phyloP scores from a whole-genome alignment of 495 filamentous ascomycete species.

The Clohesyomyces aquaticus region DNA sequence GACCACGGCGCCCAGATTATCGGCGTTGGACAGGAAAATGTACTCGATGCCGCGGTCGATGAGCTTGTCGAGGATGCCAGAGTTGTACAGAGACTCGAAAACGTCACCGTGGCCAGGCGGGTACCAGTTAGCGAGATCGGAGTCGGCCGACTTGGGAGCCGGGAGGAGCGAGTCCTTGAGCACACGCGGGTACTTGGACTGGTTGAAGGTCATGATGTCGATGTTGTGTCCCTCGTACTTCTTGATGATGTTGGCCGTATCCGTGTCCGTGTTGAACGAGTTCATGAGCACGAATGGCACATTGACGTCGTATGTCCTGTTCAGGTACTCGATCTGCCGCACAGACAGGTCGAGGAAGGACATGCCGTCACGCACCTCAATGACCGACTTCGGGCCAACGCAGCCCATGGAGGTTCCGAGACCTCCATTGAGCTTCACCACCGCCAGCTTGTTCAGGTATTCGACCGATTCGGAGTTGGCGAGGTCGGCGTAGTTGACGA shows the following conservation, averaged over 20 bases:
- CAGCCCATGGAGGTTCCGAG: conserved; percentile 99
- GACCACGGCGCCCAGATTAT: conserved; percentile 97
- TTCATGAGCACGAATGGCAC: conserved; percentile 99
- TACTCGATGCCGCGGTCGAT: conserved; percentile 93
- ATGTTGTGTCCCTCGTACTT: conserved; percentile 99
- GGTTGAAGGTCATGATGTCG: conserved; percentile 99
- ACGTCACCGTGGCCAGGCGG: conserved; percentile 99
- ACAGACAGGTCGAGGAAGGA: conserved; percentile 99
- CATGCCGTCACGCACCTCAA: conserved; percentile 99
- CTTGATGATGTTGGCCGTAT: conserved; percentile 99
- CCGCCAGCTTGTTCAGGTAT: conserved; percentile 96
- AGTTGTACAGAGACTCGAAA: conserved; percentile 99
- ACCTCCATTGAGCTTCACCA: conserved; percentile 99
- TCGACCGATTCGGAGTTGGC: conserved; percentile 83
- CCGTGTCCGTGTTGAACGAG: conserved; percentile 99
- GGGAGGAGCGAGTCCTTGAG: conserved; percentile 97
- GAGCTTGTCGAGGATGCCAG: conserved; percentile 94
- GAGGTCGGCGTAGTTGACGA: conserved; percentile 88
- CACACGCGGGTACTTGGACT: conserved; percentile 96
- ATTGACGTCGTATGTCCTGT: conserved; percentile 95
- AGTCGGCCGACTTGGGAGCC: conserved; percentile 86
- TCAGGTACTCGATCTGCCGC: conserved; percentile 98
- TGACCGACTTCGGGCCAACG: conserved; percentile 98
- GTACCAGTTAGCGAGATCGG: conserved; percentile 95
- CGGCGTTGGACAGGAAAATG: conserved; percentile 98